phyloP scores from a whole-genome alignment of 2,329 filamentous ascomycete species.

The Verticillium tricorpus region DNA sequence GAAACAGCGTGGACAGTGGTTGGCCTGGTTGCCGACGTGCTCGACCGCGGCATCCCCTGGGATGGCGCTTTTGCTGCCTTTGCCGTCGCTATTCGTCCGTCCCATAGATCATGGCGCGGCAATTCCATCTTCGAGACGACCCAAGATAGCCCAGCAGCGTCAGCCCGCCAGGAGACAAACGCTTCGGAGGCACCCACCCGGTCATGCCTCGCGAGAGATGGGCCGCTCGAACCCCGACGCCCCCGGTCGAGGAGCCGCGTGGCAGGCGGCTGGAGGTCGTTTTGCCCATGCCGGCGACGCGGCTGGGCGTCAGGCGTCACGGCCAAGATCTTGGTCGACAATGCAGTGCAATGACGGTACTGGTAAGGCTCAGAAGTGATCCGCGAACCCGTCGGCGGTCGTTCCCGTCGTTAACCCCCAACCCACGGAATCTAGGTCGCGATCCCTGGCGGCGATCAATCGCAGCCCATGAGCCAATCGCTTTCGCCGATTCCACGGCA shows the following conservation, averaged over 20 bases:
- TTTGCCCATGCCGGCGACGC: not conserved
- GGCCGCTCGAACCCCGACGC: not conserved
- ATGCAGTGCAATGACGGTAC: not conserved
- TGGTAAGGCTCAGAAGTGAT: not conserved
- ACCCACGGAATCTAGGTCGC: not conserved
- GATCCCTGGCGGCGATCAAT: not conserved
- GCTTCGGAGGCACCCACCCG: no score
- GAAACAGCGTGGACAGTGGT: not conserved
- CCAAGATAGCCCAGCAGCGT: no score
- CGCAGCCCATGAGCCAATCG: not conserved
- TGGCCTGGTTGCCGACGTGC: not conserved
- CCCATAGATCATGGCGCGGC: no score
- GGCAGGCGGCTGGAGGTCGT: not conserved
- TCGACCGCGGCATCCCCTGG: not conserved
- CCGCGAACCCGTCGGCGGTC: not conserved
- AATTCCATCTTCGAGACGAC: no score
- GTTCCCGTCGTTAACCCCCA: not conserved
- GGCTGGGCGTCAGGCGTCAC: not conserved
- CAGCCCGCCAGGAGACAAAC: no score
- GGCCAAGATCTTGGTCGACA: not conserved
- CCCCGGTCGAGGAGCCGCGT: not conserved
- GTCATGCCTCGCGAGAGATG: not conserved
- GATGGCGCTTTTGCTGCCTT: no score
- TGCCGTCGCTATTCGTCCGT: no score
- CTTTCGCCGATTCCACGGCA: not conserved